Percentiles rank a stretch among this genome's conserved stretches.
Conservation (phyloP, 2,329 filamentous ascomycete genomes). For the Venturia nashicola region DNA sequence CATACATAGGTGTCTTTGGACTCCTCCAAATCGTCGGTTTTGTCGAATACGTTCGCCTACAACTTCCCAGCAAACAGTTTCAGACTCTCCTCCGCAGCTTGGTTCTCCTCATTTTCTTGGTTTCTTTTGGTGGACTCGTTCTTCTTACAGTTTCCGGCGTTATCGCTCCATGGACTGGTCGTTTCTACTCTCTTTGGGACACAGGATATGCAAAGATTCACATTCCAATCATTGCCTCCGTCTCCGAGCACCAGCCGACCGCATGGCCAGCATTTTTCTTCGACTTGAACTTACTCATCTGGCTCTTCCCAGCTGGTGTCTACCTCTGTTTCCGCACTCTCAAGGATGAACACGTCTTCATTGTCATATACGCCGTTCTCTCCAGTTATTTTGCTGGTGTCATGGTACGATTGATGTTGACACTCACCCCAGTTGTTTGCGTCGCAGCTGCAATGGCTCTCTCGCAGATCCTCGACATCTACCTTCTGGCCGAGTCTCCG, state of each 20-base stretch:
- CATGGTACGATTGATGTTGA: constrained; percentile 98
- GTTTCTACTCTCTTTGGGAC: constrained; percentile 99
- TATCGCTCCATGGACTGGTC: constrained; percentile 94
- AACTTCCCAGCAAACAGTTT: constrained; percentile 86
- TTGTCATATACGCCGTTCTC: constrained; percentile 93
- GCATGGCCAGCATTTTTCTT: constrained; percentile 99
- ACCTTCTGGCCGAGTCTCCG: constrained; percentile 57
- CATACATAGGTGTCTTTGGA: constrained; percentile 65
- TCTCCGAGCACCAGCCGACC: constrained; percentile 97
- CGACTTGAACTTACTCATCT: constrained; percentile 94
- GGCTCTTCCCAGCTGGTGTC: constrained; percentile 96
- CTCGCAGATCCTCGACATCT: constrained; percentile 80
- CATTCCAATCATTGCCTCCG: constrained; percentile 98
- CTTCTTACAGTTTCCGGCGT: constrained; percentile 74
- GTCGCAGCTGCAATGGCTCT: constrained; percentile 81
- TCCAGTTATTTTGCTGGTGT: constrained; percentile 97
- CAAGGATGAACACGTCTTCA: constrained; percentile 91
- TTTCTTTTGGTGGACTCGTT: constrained; percentile 66
- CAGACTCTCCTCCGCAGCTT: constrained; percentile 73
- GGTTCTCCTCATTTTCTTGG: constrained; percentile 59
- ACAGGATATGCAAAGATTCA: constrained; percentile 98
- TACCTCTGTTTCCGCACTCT: constrained; percentile 96
- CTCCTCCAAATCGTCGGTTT: constrained; percentile 88
- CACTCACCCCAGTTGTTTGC: constrained; percentile 89
- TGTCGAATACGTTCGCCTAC: constrained; percentile 79